A percentile compares a stretch with the other conserved stretches of the same genome.
Conservation (phyloP, 106 monocot species). For the Dactylorhiza incarnata region DNA sequence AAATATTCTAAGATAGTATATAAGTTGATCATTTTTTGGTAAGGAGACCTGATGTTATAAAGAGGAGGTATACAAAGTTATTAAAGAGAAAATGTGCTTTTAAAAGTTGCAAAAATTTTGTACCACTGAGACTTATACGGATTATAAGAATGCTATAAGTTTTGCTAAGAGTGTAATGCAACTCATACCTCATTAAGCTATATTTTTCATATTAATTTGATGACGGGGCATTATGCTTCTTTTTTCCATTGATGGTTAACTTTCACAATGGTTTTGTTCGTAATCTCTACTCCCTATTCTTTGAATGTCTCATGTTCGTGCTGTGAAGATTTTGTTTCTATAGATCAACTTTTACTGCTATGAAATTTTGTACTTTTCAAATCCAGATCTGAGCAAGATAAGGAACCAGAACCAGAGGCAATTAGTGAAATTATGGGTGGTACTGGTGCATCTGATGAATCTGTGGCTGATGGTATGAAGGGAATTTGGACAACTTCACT, state of each 20-base stretch:
- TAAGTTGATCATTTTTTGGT: no score
- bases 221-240: background rate
- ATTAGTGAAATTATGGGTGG: slow-evolving; percentile 38
- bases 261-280: background rate
- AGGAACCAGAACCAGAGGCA: slow-evolving; percentile 75
- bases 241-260: background rate
- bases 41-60: no score
- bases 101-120: no score
- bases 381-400: slow-evolving; percentile 96
- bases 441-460: slow-evolving; percentile 51
- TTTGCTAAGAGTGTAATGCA: no score
- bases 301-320: background rate
- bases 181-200: background rate
- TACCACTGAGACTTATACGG: no score
- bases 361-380: background rate
- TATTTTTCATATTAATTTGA: background rate
- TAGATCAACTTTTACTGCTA: background rate
- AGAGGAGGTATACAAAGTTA: no score
- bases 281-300: background rate
- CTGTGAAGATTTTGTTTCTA: background rate
- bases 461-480: slow-evolving; percentile 46
- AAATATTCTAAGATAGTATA: no score
- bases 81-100: no score
- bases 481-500: background rate
- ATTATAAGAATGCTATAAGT: no score